These are phyloP conservation scores for Saccharomycopsis sp. DNA, from an alignment of 805 yeast genomes.

Conservation along the genomic window DNA sequence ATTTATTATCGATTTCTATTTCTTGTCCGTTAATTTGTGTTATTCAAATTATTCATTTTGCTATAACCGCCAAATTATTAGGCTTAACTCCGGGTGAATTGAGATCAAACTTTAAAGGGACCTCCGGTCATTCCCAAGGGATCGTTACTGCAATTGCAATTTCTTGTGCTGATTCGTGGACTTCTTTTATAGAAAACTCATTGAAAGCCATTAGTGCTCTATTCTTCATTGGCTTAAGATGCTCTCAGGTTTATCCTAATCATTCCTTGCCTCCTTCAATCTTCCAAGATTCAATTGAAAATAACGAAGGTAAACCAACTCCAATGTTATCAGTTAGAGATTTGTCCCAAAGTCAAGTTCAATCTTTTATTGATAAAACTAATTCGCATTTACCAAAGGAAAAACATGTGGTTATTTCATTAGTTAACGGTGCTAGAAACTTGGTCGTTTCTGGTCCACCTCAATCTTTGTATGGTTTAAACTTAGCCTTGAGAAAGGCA, in stretches of 20 bases:
- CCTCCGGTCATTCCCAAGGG: conserved; percentile 90
- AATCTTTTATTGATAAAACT: conserved; percentile 72
- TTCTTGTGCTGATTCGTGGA: conserved; percentile 74
- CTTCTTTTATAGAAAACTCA: conserved; percentile 62
- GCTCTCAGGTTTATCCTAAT: conserved; percentile 84
- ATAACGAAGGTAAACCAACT: conserved; percentile 94
- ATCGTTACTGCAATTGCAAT: conserved; percentile 91
- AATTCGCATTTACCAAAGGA: conserved; percentile 90
- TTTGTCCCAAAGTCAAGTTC: conserved; percentile 72
- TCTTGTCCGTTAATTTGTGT: conserved; percentile 97
- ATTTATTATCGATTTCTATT: conserved; percentile 83
- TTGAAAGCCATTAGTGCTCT: conserved; percentile 75
- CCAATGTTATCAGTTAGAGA: conserved; percentile 97
- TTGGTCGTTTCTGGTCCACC: conserved; percentile 98
- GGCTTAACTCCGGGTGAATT: conserved; percentile 89
- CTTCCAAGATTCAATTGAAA: conserved; percentile 84
- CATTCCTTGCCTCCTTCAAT: conserved; percentile 92
- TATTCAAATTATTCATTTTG: conserved; percentile 90
- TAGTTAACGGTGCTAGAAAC: conserved; percentile 93
- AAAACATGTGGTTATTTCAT: conserved; percentile 83
- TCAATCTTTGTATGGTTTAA: conserved; percentile 92
- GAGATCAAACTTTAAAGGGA: conserved; percentile 58
- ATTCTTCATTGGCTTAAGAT: conserved; percentile 90
- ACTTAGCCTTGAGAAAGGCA: conserved; percentile 83
- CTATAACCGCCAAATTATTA: conserved; percentile 75